Conservation (phyloP, 1,284 basidiomycete genomes). For the Cryptococcus jaspeensis region DNA sequence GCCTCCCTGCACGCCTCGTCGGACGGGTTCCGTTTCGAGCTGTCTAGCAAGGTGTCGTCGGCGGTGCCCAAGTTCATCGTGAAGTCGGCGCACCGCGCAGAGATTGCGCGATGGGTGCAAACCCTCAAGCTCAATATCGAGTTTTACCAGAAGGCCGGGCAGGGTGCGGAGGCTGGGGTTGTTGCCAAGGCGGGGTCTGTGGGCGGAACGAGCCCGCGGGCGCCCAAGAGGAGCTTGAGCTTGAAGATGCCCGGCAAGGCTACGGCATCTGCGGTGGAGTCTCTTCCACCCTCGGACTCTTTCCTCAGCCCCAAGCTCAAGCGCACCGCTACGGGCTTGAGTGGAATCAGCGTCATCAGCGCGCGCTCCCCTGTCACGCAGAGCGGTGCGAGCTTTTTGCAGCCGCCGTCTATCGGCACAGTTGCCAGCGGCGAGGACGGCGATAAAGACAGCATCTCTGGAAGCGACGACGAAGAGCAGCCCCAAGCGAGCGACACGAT, state of each 20-base stretch:
- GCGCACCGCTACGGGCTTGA: conserved; percentile 54
- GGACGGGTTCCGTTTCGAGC: conserved; percentile 69
- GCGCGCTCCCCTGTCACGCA: background rate
- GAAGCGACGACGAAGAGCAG: conserved; percentile 8
- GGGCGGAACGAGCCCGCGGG: background rate
- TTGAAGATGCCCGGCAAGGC: conserved; percentile 19
- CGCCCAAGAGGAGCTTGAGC: conserved; percentile 18
- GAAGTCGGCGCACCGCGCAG: conserved; percentile 84
- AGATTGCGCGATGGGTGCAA: conserved; percentile 83
- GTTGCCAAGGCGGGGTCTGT: too few relatives aligned
- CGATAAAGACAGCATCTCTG: conserved; percentile 27
- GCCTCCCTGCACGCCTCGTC: conserved; percentile 62
- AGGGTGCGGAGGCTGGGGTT: conserved; percentile 4
- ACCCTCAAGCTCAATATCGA: conserved; percentile 73
- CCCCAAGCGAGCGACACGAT: conserved; percentile 44
- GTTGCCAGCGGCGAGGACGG: conserved; percentile 28
- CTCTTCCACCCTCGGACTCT: conserved; percentile 32
- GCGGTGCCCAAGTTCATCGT: conserved; percentile 72
- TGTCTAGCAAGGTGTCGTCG: conserved; percentile 60
- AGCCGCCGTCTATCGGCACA: conserved; percentile 8
- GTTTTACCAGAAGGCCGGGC: conserved; percentile 52
- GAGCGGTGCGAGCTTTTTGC: background rate
- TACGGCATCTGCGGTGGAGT: conserved; percentile 18
- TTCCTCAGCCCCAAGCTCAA: conserved; percentile 46
- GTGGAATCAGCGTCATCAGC: conserved; percentile 25